Conservation (phyloP, 2,329 filamentous ascomycete genomes). For the Penicillium sp. region DNA sequence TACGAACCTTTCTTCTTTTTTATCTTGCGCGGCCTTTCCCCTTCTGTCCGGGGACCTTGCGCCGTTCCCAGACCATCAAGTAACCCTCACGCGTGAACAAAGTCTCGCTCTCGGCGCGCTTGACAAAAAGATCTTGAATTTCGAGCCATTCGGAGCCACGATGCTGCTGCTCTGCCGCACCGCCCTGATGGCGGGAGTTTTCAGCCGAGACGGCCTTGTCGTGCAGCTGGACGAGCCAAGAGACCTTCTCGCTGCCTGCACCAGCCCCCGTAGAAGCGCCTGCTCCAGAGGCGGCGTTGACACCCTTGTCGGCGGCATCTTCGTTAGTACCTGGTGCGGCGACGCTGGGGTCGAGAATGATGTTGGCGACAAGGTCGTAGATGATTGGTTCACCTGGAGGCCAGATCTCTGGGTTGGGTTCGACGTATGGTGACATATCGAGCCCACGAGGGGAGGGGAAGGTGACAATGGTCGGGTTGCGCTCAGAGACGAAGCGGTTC, state of each 20-base stretch:
- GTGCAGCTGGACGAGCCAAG: constrained; percentile 87
- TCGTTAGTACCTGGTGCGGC: constrained; percentile 62
- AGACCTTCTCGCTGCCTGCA: constrained; percentile 84
- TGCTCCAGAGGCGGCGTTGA: constrained; percentile 31
- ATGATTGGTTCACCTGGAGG: constrained; percentile 75
- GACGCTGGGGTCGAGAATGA: constrained; percentile 53
- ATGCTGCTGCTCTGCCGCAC: constrained; percentile 29
- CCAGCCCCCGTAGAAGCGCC: constrained; percentile 60
- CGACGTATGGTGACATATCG: constrained; percentile 84
- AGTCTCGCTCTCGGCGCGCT: constrained; percentile 80
- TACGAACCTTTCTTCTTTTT: neutral
- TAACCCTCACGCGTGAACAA: constrained; percentile 92
- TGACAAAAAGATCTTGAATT: constrained; percentile 88
- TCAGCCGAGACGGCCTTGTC: constrained; percentile 59
- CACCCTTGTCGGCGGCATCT: constrained; percentile 36
- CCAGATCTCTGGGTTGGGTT: constrained; percentile 70
- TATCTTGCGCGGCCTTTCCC: constrained; percentile 26
- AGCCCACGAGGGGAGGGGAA: constrained; percentile 79
- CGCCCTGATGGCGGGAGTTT: constrained; percentile 28
- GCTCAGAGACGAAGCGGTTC: constrained; percentile 94
- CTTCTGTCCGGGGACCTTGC: constrained; percentile 49
- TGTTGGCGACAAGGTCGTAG: constrained; percentile 94
- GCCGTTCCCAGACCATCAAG: constrained; percentile 90
- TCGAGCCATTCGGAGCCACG: constrained; percentile 77
- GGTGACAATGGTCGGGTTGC: constrained; percentile 96